Evolutionary conservation across 2,329 filamentous ascomycete genomes (phyloP), one percentile per base, ranked within the genome.

Genomic region (Talaromyces islandicus): DNA sequence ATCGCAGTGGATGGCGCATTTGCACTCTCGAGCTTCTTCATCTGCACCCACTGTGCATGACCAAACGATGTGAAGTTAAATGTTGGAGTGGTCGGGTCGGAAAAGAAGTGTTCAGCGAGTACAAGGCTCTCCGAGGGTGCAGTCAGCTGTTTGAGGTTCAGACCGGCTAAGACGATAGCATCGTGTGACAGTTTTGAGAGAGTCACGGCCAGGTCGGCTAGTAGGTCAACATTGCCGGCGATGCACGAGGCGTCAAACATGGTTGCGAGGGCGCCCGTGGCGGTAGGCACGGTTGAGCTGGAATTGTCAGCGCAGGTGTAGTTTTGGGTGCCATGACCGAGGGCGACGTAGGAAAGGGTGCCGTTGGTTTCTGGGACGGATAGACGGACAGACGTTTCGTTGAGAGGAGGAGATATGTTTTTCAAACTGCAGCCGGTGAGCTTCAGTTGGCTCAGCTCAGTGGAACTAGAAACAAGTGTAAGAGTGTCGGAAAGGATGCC

Each of bases 281-380:
- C 66, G 14, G 66, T 61, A 14, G 80, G 79, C 0, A 58, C 56
- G 11, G 67, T 56, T 0, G 71, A 65, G 3, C 63, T 62, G 7
- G 67, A 58, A 35, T 65, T 64, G 38, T 72, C 64, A 2, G 64
- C 54, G 63, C 80, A 82, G 17, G 76, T 78, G 66, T 81, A 83
- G 71, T 81, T 82, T 63, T 83, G 80, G 12, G 77, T 80, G 43
- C 81, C 81, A 25, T 74, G 70, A 58, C 80, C 81, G 21, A 80
- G 63, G 6, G 76, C 75, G 55, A 82, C 67, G 62, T 78, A 74
- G 60, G 78, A 72, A 54, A 82, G 75, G 9, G 62, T 66, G 41
- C 75, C 58, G 19, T 64, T 64, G 7, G 58, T 43, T 3, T 68
- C 64, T 10, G 74, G 73, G 6, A 32, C 32, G 14, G 74, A 70